These are phyloP conservation scores for Neonectria ditissima DNA, from an alignment of 2,329 filamentous ascomycete species.

Conservation along the genomic window DNA sequence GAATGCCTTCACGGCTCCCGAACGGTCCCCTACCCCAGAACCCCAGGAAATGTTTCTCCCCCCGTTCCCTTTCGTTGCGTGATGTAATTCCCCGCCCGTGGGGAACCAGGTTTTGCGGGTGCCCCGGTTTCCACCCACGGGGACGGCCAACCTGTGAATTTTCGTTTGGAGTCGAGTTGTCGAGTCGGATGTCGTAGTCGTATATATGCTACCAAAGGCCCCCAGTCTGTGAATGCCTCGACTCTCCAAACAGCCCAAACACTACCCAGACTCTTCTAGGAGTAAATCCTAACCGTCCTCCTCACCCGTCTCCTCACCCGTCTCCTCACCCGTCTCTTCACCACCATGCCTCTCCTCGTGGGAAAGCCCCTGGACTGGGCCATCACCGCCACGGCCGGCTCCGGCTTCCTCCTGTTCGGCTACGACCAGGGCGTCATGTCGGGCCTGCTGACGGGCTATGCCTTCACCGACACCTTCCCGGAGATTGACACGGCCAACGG, in stretches of 20 bases:
- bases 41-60: conserved; percentile 17
- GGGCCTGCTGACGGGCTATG: conserved; percentile 49
- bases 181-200: neutral
- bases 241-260: conserved; percentile 3
- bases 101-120: conserved; percentile 21
- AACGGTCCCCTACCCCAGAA: conserved; percentile 6
- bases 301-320: no score
- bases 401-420: conserved; percentile 52
- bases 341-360: conserved; percentile 42
- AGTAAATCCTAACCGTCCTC: neutral
- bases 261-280: neutral
- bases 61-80: neutral
- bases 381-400: conserved; percentile 51
- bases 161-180: conserved; percentile 2
- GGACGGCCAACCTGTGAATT: conserved; percentile 2
- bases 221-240: conserved; percentile 31
- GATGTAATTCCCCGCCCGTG: conserved; percentile 20
- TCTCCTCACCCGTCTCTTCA: no score
- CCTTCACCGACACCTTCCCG: conserved; percentile 49
- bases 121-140: conserved; percentile 18
- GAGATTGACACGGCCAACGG: conserved; percentile 51
- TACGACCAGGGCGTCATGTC: conserved; percentile 51
- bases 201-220: conserved; percentile 37
- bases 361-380: conserved; percentile 54
- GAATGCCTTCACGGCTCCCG: conserved; percentile 24